Base-by-base conservation (phyloP, 2,329 filamentous ascomycete genomes). In the Zopfia rhizophila region DNA sequence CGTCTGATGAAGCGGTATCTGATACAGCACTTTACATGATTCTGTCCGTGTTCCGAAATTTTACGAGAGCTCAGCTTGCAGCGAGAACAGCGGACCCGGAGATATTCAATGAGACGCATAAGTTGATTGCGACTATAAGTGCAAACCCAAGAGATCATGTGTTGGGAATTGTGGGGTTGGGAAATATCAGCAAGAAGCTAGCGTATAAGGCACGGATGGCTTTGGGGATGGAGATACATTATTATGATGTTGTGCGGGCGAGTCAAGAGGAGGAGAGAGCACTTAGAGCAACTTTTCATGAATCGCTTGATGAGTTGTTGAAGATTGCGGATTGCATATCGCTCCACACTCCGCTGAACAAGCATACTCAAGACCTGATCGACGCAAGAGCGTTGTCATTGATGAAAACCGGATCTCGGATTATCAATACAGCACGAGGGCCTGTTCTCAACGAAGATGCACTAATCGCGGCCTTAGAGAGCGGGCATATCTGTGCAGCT, bases 341-440 rank as follows among this genome's bases (percentile, higher is more conserved):
- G 2, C 29, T 74, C 1, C 70, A 73, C 27, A 68, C 62, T 0
- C 71, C 70, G 0, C 46, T 70, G 7, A 68, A 65, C 31, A 45
- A 38, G 14, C 27, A 48, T 8, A 52, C 45, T 2, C 19, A 67
- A 38, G 76, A 80, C 42, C 71, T 81, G 37, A 76, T 82, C 24
- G 66, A 69, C 4, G 69, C 68, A 4, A 48, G 64, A 3, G 70
- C 79, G 49, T 73, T 82, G 17, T 67, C 66, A 3, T 59, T 63
- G 51, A 78, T 77, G 73, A 81, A 80, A 58, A 60, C 71, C 10
- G 78, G 78, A 0, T 74, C 78, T 0, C 66, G 81, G 6, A 65
- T 82, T 24, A 71, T 82, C 44, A 82, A 82, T 55, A 82, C 78
- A 0, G 79, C 79, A 6, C 68, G 79, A 13, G 79, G 79, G 2